Conservation (phyloP, 2,329 filamentous ascomycete genomes). For the Penicillium sp. region DNA sequence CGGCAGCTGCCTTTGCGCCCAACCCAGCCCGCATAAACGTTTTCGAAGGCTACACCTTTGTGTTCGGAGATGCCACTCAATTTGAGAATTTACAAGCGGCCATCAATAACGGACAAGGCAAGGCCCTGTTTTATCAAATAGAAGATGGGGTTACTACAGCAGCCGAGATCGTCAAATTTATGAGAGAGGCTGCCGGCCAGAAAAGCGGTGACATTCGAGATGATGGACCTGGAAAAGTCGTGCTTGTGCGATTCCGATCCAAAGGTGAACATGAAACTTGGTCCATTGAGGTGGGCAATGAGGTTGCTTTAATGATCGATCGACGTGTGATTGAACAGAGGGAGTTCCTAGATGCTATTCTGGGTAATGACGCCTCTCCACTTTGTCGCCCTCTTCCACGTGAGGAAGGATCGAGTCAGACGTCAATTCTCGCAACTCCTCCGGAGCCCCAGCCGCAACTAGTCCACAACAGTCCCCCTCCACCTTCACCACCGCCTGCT, state of each 20-base stretch:
- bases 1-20: conserved; percentile 70
- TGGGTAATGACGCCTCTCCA: conserved; percentile 73
- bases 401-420: conserved; percentile 48
- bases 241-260: conserved; percentile 72
- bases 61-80: conserved; percentile 78
- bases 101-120: conserved; percentile 78
- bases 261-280: conserved; percentile 62
- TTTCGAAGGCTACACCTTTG: conserved; percentile 84
- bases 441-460: not conserved
- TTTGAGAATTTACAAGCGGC: conserved; percentile 72
- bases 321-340: conserved; percentile 85
- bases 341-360: conserved; percentile 86
- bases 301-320: conserved; percentile 70
- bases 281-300: conserved; percentile 67
- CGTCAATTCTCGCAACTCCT: not conserved
- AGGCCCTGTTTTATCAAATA: conserved; percentile 69
- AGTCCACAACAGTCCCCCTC: not conserved
- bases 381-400: conserved; percentile 66
- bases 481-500: not conserved
- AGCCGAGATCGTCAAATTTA: conserved; percentile 75
- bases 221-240: conserved; percentile 66
- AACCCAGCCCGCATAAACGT: conserved; percentile 65
- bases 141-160: conserved; percentile 63
- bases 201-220: conserved; percentile 67
- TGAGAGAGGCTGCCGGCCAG: conserved; percentile 72